Conservation (phyloP, 352 stramenopile species). For the Phytophthora tubulina region DNA sequence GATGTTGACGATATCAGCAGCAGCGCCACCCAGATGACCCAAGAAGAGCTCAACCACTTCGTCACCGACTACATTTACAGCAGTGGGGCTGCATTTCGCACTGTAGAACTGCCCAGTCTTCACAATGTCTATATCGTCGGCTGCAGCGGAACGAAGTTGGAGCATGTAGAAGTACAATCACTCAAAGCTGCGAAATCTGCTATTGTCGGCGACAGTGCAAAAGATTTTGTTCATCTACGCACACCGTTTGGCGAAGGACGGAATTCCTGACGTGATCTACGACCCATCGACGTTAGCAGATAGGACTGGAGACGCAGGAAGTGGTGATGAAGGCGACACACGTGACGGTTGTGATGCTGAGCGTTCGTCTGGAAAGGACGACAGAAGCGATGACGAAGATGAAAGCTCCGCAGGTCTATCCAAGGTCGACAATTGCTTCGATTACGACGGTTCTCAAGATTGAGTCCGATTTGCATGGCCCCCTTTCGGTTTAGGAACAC, state of each 20-base stretch:
- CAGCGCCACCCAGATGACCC: no score
- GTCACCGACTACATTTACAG: no score
- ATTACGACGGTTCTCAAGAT: background rate
- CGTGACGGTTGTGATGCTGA: background rate
- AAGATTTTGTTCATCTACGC: slow-evolving; percentile 23
- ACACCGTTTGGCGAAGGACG: background rate
- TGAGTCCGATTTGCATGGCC: background rate
- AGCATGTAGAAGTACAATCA: slow-evolving; percentile 17
- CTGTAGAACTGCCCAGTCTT: background rate
- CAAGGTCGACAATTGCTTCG: background rate
- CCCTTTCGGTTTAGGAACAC: background rate
- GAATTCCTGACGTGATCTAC: background rate
- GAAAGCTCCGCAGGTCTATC: background rate
- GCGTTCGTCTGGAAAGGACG: no score
- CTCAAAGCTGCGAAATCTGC: slow-evolving; percentile 6
- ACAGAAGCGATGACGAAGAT: no score
- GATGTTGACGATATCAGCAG: no score
- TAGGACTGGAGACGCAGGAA: background rate
- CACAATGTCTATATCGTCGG: slow-evolving; percentile 15
- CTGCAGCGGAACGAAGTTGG: slow-evolving; percentile 15
- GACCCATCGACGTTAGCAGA: slow-evolving; percentile 1
- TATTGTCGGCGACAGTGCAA: background rate
- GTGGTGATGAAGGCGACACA: background rate
- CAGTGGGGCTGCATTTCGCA: no score
- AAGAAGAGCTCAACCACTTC: no score